Percentiles rank a stretch among this genome's conserved stretches.
phyloP scores from a whole-genome alignment of 1,139 yeast genomes.

The Sugiyamaella xylanicola region DNA sequence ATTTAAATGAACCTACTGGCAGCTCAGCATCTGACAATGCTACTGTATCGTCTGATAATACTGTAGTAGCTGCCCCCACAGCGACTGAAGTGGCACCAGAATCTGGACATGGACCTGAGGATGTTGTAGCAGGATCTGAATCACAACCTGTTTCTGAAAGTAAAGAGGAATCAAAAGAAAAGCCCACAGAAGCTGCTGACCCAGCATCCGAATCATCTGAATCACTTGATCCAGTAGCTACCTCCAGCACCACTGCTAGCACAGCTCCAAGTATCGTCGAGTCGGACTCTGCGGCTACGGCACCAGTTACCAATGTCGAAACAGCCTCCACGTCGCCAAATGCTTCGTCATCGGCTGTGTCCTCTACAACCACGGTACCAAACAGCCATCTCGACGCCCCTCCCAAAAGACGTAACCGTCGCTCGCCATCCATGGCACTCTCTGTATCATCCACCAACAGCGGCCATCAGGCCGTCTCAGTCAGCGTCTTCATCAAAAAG shows the following conservation, averaged over 20 bases:
- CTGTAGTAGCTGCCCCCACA: not conserved
- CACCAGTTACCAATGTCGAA: not conserved
- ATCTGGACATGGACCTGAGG: not conserved
- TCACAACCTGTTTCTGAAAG: no score
- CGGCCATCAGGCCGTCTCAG: constrained; percentile 38
- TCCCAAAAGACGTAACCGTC: constrained; percentile 23
- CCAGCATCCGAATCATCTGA: no score
- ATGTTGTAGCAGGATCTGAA: not conserved
- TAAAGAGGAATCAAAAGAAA: no score
- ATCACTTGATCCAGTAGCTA: not conserved
- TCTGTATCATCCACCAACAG: constrained; percentile 36
- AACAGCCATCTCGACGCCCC: constrained; percentile 2
- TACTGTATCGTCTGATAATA: not conserved
- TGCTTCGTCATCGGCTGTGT: constrained; percentile 1
- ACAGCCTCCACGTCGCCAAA: not conserved
- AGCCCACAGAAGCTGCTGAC: no score
- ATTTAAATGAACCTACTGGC: not conserved
- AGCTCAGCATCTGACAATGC: not conserved
- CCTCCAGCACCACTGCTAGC: not conserved
- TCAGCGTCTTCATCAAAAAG: constrained; percentile 50
- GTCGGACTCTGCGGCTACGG: not conserved
- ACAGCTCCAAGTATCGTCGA: no score
- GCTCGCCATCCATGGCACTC: constrained; percentile 40
- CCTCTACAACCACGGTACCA: constrained; percentile 1
- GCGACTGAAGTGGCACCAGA: not conserved